Percentiles rank a stretch among this genome's conserved stretches.
Evolutionary conservation across 2,329 filamentous ascomycete genomes (phyloP).

Genomic region (Rutstroemia sp.): DNA sequence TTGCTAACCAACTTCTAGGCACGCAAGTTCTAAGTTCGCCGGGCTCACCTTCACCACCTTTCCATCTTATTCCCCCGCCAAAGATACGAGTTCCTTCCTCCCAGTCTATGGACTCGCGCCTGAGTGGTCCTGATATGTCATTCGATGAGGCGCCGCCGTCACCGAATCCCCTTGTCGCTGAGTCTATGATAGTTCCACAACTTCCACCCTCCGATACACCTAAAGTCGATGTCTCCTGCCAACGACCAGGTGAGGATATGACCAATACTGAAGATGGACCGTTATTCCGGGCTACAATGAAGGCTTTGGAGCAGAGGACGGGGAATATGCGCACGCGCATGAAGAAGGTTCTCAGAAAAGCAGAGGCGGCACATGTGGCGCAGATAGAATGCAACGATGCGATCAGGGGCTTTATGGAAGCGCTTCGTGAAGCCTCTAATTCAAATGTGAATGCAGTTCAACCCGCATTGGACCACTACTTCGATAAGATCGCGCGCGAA

Average conservation of each 20-base stretch:
- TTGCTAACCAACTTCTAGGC: slow-evolving; percentile 20
- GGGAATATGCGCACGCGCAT: slow-evolving; percentile 88
- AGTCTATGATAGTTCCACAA: slow-evolving; percentile 22
- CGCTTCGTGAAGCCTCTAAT: slow-evolving; percentile 76
- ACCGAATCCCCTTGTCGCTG: slow-evolving; percentile 37
- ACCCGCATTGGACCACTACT: slow-evolving; percentile 94
- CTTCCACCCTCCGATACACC: slow-evolving; percentile 36
- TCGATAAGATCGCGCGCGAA: slow-evolving; percentile 90
- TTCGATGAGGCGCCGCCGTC: slow-evolving; percentile 50
- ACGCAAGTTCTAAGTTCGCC: slow-evolving; percentile 44
- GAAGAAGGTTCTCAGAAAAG: slow-evolving; percentile 91
- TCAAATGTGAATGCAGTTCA: slow-evolving; percentile 97
- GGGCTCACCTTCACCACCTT: slow-evolving; percentile 61
- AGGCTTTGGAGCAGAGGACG: slow-evolving; percentile 91
- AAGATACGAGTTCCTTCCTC: slow-evolving; percentile 78
- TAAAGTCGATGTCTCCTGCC: slow-evolving; percentile 82
- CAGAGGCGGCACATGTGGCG: slow-evolving; percentile 77
- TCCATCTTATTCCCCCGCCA: slow-evolving; percentile 65
- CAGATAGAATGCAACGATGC: slow-evolving; percentile 83
- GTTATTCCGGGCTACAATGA: slow-evolving; percentile 93
- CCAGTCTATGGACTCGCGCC: slow-evolving; percentile 77
- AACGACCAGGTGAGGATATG: slow-evolving; percentile 78
- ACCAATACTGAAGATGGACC: slow-evolving; percentile 85
- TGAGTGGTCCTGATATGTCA: slow-evolving; percentile 60
- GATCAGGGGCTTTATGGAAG: slow-evolving; percentile 73